A percentile compares a stretch with the other conserved stretches of the same genome.
These are phyloP conservation scores for Trametes maxima DNA, from an alignment of 768 basidiomycete genomes.

Conservation along the genomic window DNA sequence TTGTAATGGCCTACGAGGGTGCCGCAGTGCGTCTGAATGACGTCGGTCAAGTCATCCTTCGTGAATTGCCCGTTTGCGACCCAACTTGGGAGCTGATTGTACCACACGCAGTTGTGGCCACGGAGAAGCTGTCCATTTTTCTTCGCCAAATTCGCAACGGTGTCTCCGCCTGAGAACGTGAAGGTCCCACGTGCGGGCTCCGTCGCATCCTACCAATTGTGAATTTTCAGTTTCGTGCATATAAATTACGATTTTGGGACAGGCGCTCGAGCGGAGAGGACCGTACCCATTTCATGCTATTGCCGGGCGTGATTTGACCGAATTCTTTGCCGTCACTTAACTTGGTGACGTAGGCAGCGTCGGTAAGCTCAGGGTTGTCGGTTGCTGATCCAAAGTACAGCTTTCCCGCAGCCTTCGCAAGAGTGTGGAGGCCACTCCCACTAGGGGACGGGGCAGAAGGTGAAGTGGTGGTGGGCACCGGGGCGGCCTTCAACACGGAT, in stretches of 20 bases:
- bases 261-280: background rate
- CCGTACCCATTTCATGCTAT: conserved; percentile 49
- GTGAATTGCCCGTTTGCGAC: conserved; percentile 47
- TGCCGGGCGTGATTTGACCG: conserved; percentile 47
- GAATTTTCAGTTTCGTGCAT: background rate
- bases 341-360: conserved; percentile 41
- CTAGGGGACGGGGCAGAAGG: conserved; percentile 3
- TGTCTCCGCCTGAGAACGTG: conserved; percentile 49
- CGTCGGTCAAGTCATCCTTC: conserved; percentile 43
- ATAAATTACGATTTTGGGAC: background rate
- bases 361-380: conserved; percentile 47
- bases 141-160: conserved; percentile 46
- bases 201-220: conserved; percentile 47
- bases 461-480: background rate
- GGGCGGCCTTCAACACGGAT: background rate
- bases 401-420: conserved; percentile 44
- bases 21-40: conserved; percentile 50
- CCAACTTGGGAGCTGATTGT: conserved; percentile 56
- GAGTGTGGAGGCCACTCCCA: conserved; percentile 35
- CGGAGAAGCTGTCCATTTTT: conserved; percentile 50
- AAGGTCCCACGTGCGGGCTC: conserved; percentile 51
- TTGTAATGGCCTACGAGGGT: conserved; percentile 56
- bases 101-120: conserved; percentile 49
- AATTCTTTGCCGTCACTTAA: conserved; percentile 41
- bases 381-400: conserved; percentile 52